Base-by-base conservation (phyloP, 139 green algal species). In the Tetradesmus lagerheimii region DNA sequence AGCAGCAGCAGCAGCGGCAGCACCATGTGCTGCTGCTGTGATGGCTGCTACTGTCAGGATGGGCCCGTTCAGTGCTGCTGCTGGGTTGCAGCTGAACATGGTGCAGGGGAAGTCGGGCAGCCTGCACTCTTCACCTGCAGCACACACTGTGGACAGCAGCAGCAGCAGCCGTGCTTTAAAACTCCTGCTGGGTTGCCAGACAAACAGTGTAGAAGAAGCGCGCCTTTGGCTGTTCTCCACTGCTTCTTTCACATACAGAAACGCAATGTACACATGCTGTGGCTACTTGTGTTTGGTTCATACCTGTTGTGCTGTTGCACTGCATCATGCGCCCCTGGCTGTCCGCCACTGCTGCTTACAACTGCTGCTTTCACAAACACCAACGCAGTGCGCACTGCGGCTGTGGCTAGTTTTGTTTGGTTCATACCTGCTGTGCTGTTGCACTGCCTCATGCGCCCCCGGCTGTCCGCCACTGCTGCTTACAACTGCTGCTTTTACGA, bases 71-170 rank as follows among this genome's bases (percentile, higher is more conserved):
- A 29, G 27, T 31, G 50, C 80, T 31, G n/a, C 31, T 29, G 45
- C 29, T 31, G 80, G 16, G 14, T 86, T 75, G 80, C 80, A 86
- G 3, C 50, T 86, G 47, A 75, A 23, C 31, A 86, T 75, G 29
- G 62, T 43, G 31, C 80, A 86, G 47, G n/a, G 15, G 50, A 86
- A 86, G n/a, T 43, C 31, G 34, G 80, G 80, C 45, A 45, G 15
- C 6, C n/a, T 8, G 50, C 80, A 86, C n/a, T 41, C 41, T 50
- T 86, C 45, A 12, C 80, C 80, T 20, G 45, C 45, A 74, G 43
- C 47, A 86, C 80, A 86, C 34, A 23, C 80, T 86, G 47, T 50
- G 5, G 20, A 53, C 20, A 50, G 76, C 76, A 82, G 37, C 76
- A 82, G 37, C 37, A 47, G 11, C 20, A 31, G 18, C 50, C 39